phyloP scores from a whole-genome alignment of 1,284 basidiomycete species.

The Ceratobasidium sp. region DNA sequence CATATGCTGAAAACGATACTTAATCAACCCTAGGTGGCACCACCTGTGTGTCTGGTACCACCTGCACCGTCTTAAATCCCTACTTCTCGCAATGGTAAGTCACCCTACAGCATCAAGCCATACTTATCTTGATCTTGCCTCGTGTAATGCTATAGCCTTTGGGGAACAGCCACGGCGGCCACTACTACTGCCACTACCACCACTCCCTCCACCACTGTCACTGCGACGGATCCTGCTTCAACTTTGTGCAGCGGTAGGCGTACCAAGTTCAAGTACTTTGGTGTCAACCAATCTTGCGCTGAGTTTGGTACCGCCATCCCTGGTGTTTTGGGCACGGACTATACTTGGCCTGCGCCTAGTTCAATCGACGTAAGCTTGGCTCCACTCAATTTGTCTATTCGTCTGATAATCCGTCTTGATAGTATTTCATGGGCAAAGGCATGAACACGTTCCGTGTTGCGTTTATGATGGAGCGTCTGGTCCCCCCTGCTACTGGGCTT shows the following conservation, averaged over 20 bases:
- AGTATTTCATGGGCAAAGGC: conserved; percentile 68
- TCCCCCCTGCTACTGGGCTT: conserved; percentile 60
- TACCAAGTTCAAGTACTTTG: conserved; percentile 74
- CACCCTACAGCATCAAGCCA: not conserved
- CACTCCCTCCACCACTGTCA: conserved; percentile 44
- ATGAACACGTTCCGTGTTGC: conserved; percentile 76
- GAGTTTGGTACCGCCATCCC: too few species aligned
- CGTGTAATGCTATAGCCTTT: too few species aligned
- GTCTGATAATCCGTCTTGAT: too few species aligned
- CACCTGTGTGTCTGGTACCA: conserved; percentile 47
- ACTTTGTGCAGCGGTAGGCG: conserved; percentile 51
- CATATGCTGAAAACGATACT: too few species aligned
- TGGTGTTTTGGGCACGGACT: conserved; percentile 52
- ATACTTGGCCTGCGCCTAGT: conserved; percentile 65
- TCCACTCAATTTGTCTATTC: not conserved
- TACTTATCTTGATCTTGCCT: too few species aligned
- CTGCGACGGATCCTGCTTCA: conserved; percentile 42
- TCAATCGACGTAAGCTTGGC: conserved; percentile 60
- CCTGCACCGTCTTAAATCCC: conserved; percentile 47
- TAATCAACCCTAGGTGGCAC: conserved; percentile 31
- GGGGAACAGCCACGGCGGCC: too few species aligned
- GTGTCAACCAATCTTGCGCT: conserved; percentile 73
- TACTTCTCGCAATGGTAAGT: conserved; percentile 47
- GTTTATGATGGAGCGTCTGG: conserved; percentile 70
- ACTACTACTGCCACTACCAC: too few species aligned